Conservation (phyloP, 306 rosid genomes). For the Castanopsis chinensis region DNA sequence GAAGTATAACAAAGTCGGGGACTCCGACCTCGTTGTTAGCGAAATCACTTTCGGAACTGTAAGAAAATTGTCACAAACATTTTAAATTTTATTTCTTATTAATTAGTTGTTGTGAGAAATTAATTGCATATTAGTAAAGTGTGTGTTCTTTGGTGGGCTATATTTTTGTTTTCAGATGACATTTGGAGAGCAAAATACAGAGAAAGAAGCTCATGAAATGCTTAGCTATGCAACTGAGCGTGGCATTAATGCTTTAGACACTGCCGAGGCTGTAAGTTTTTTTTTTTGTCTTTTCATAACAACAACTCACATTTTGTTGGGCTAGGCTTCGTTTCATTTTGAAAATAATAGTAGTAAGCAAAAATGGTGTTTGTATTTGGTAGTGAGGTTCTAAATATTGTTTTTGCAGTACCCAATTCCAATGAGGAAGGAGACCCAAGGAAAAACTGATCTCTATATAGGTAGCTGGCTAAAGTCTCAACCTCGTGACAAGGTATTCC, state of each 20-base stretch:
- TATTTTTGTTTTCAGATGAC: slow-evolving; percentile 58
- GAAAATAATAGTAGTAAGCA: too few species aligned
- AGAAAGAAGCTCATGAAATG: slow-evolving; percentile 77
- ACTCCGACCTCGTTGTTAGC: slow-evolving; percentile 79
- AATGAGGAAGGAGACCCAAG: slow-evolving; percentile 77
- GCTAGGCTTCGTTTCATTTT: too few species aligned
- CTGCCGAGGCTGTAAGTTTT: slow-evolving; percentile 68
- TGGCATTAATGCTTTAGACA: slow-evolving; percentile 76
- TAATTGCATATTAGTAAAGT: neutral
- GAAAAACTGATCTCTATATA: slow-evolving; percentile 74
- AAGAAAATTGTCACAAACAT: slow-evolving; percentile 2
- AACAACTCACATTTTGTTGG: neutral
- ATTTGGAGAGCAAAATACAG: slow-evolving; percentile 82
- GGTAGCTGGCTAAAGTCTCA: slow-evolving; percentile 87
- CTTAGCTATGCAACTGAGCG: slow-evolving; percentile 66
- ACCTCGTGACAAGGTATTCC: slow-evolving; percentile 74
- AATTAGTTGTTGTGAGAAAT: too few species aligned
- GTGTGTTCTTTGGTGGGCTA: neutral
- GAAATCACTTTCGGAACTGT: slow-evolving; percentile 89
- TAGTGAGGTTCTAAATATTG: neutral
- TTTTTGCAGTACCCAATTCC: slow-evolving; percentile 84
- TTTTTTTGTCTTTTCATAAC: too few species aligned
- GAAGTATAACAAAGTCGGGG: slow-evolving; percentile 70
- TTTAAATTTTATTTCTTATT: neutral
- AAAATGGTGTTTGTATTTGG: neutral